These are phyloP conservation scores for Populus davidiana DNA, from an alignment of 345 rosid genomes.

Conservation along the genomic window DNA sequence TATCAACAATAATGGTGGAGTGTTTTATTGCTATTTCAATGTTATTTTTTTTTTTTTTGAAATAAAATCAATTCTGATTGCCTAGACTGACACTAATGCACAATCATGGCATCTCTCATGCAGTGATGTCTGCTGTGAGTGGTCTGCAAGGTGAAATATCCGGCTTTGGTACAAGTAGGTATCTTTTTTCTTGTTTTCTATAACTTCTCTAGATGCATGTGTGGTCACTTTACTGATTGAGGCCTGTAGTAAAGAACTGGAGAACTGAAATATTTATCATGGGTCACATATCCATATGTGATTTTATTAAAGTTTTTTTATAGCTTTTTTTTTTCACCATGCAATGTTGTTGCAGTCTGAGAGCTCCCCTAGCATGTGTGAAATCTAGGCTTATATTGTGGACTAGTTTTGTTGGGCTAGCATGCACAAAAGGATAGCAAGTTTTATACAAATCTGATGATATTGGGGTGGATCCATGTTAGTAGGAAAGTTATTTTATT, in stretches of 20 bases:
- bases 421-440: not conserved
- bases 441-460: not conserved
- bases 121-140: constrained; percentile 98
- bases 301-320: not conserved
- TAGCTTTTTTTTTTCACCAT: constrained; percentile 5
- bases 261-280: not conserved
- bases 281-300: not conserved
- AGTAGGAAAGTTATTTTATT: not conserved
- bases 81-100: not conserved
- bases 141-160: constrained; percentile 76
- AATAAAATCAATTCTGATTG: not conserved
- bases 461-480: not conserved
- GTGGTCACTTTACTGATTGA: not conserved
- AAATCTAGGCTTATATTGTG: not conserved
- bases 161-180: constrained; percentile 76
- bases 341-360: not conserved
- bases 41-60: not conserved
- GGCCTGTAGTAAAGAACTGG: constrained; percentile 7
- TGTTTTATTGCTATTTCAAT: not conserved
- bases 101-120: constrained; percentile 24
- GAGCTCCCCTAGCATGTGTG: not conserved
- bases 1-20: not conserved
- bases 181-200: constrained; percentile 17
- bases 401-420: not conserved
- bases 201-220: not conserved